A percentile compares a stretch with the other conserved stretches of the same genome.
These are phyloP conservation scores for Quercus mongolica DNA, from an alignment of 306 rosid species.

Conservation along the genomic window DNA sequence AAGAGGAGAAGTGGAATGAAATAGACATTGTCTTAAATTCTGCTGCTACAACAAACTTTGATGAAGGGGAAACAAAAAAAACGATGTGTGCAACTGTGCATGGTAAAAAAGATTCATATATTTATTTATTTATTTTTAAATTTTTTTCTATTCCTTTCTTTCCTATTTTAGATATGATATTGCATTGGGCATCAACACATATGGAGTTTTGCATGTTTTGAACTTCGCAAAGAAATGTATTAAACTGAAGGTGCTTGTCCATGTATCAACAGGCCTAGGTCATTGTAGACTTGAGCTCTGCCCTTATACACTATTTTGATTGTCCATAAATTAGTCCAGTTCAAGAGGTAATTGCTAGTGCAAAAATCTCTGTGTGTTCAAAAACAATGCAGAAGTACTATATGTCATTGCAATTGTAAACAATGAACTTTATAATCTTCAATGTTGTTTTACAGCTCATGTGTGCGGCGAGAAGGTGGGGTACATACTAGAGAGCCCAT, in stretches of 20 bases:
- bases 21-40: conserved; percentile 26
- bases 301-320: too few relatives aligned
- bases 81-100: too few relatives aligned
- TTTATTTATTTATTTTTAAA: too few relatives aligned
- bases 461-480: conserved; percentile 18
- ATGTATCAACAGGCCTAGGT: conserved; percentile 38
- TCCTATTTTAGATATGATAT: conserved; percentile 31
- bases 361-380: background rate
- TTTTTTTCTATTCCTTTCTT: background rate
- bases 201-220: conserved; percentile 27
- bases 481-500: conserved; percentile 21
- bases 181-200: conserved; percentile 26
- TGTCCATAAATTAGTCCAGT: background rate
- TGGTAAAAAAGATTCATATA: background rate
- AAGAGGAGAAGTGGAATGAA: conserved; percentile 10
- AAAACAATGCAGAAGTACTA: background rate
- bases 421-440: background rate
- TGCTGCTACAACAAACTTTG: conserved; percentile 42
- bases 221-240: conserved; percentile 29
- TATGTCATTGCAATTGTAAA: background rate
- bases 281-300: background rate
- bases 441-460: conserved; percentile 20
- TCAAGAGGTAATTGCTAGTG: background rate
- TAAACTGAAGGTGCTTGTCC: conserved; percentile 23
- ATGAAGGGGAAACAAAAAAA: conserved; percentile 24